Evolutionary conservation across 305 asterid genomes (phyloP), one percentile per base, ranked within the genome.

Genomic region (Andrographis paniculata): DNA sequence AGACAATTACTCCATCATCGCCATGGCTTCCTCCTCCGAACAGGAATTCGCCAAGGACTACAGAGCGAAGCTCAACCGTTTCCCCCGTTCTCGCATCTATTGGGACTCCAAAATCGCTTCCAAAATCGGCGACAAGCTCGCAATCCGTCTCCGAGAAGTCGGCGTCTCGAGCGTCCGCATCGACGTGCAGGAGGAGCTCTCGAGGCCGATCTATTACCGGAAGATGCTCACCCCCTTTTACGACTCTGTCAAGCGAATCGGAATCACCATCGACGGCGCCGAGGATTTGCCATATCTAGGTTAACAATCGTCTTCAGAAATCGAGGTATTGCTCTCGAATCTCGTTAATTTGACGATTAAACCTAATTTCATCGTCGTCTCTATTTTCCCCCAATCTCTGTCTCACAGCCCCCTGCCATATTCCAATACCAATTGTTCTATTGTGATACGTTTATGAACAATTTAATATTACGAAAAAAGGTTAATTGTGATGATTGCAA

Each of bases 1-100:
- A 24, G 52, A 33, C 52, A 73, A 65, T 15, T 36, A 72, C 14
- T 73, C 94, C 40, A 82, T 86, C 50, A 24, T 79, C 38, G 86
- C 88, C 55, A 71, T 86, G 69, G 84, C 93, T n/a, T 75, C 96
- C 19, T 82, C 96, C n/a, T 22, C 75, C 49, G 96, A 79, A 50
- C 81, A 75, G 20, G 94, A 86, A 42, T 86, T 79, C 64, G 28
- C 65, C 12, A 67, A 64, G 3, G 76, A 73, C n/a, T 63, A 67
- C 63, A 58, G 56, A 60, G 71, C 92, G 50, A 79, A 66, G 55
- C 78, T 77, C 55, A 62, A 77, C 45, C 75, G 84, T 9, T 58
- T 77, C 62, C 94, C 94, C 20, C 74, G 87, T 20, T 39, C 69
- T 47, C 67, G 42, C 42, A 37, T 73, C 13, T 62, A 37, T 5